Evolutionary conservation across 2,329 filamentous ascomycete genomes (phyloP), one percentile per base, ranked within the genome.

Genomic region (Trichoderma cornu-damae): DNA sequence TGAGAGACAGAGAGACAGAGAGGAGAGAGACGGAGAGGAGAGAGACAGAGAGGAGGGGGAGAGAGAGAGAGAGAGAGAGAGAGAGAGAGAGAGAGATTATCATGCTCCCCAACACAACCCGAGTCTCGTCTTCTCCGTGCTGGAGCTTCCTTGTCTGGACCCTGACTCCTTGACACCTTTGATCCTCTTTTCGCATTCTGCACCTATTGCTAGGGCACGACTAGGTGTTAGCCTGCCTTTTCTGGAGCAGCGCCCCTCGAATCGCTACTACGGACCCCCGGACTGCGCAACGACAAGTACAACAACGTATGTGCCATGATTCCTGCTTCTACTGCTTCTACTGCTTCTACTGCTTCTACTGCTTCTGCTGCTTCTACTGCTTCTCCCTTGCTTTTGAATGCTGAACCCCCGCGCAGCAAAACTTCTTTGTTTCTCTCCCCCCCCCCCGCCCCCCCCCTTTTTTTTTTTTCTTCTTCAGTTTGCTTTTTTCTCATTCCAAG

Each of bases 91-190:
- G 61, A 64, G 56, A 59, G 61, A 65, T 62, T 71, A 73, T 72
- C 69, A 74, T 74, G 72, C 73, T 65, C 70, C 66, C 67, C 63
- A 69, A 71, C 68, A 66, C 64, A 63, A 65, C 62, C 61, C 68
- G 69, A 57, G 67, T 69, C 66, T 68, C 66, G 66, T 68, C 67
- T 66, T 73, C 71, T 73, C 70, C 72, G 65, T 68, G 66, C 63
- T 68, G 72, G 72, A 74, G 72, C 62, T 70, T 74, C 59, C 65
- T 72, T 59, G 72, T 71, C 61, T 70, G 71, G 72, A 67, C 69
- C 60, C 62, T 67, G 65, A 71, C 71, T 61, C 71, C 71, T 64
- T 74, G 72, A 74, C 69, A 68, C 34, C 37, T 40, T 37, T 37
- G n/a, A 20, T 22, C 28, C 8, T 8, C 34, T 14, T 38, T 18